Conservation (phyloP, 1,139 yeast genomes). For the Pichia inconspicua region DNA sequence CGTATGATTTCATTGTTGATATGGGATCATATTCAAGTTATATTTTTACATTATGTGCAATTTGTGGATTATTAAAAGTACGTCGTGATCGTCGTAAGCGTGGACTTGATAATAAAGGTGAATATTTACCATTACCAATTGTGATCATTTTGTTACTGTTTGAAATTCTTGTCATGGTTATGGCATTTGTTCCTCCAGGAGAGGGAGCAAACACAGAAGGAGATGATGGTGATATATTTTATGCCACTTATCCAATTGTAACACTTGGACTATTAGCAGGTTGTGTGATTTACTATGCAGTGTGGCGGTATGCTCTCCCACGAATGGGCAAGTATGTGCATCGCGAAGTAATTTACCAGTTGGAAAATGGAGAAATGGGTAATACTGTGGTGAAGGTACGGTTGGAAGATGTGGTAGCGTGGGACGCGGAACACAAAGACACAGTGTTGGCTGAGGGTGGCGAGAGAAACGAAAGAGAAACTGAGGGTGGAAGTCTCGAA, state of each 20-base stretch:
- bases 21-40: conserved; percentile 31
- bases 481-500: no score
- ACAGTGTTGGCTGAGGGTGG: no score
- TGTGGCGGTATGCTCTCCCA: conserved; percentile 36
- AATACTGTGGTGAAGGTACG: conserved; percentile 35
- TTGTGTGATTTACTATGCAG: conserved; percentile 30
- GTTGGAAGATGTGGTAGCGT: conserved; percentile 27
- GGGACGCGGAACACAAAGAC: conserved; percentile 24
- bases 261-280: conserved; percentile 29
- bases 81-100: conserved; percentile 31
- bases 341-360: conserved; percentile 28
- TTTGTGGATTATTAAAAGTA: conserved; percentile 32
- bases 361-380: conserved; percentile 36
- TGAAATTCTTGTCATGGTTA: conserved; percentile 32
- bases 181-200: conserved; percentile 37
- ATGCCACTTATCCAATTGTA: conserved; percentile 26
- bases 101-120: conserved; percentile 30
- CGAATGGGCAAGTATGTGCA: conserved; percentile 30
- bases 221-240: conserved; percentile 33
- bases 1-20: conserved; percentile 35
- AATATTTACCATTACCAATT: conserved; percentile 29
- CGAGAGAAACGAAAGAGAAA: no score
- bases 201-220: conserved; percentile 24
- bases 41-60: conserved; percentile 32
- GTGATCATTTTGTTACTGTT: conserved; percentile 29